Conservation (phyloP, 352 stramenopile species). For the Plasmopara halstedii region DNA sequence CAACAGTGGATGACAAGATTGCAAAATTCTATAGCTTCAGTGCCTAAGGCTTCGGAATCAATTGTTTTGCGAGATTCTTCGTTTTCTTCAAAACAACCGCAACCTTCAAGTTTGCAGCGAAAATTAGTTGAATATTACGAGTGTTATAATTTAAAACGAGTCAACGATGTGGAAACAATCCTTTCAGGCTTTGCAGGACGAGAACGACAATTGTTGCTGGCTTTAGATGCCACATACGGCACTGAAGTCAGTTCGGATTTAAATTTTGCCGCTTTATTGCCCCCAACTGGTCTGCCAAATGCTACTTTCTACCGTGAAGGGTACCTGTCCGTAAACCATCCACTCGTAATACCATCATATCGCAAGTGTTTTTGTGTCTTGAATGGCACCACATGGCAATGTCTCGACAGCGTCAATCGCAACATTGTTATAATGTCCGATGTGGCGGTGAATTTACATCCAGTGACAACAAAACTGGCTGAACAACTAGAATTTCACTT, state of each 20-base stretch:
- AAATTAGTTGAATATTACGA: constrained; percentile 87
- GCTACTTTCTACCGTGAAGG: constrained; percentile 18
- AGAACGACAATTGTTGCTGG: constrained; percentile 44
- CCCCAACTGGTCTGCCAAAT: not conserved
- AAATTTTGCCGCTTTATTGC: constrained; percentile 21
- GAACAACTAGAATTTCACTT: constrained; percentile 29
- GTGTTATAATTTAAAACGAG: constrained; percentile 84
- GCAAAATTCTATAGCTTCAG: constrained; percentile 26
- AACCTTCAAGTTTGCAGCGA: constrained; percentile 20
- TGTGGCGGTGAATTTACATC: constrained; percentile 24
- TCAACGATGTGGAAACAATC: constrained; percentile 72
- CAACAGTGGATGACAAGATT: constrained; percentile 52
- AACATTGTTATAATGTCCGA: constrained; percentile 19
- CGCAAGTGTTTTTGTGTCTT: constrained; percentile 35
- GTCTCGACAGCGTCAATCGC: constrained; percentile 22
- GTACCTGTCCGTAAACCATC: constrained; percentile 37
- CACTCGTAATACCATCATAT: constrained; percentile 20
- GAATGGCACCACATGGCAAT: constrained; percentile 19
- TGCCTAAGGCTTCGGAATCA: not conserved
- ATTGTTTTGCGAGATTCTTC: not conserved
- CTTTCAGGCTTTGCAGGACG: constrained; percentile 51
- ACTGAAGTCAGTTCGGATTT: constrained; percentile 31
- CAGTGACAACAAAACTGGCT: constrained; percentile 19
- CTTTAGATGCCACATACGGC: constrained; percentile 58
- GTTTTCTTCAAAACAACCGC: not conserved